Evolutionary conservation across 2,329 filamentous ascomycete species (phyloP), one percentile per base, ranked within the genome.

Genomic region (Dactylellina parvicollis): DNA sequence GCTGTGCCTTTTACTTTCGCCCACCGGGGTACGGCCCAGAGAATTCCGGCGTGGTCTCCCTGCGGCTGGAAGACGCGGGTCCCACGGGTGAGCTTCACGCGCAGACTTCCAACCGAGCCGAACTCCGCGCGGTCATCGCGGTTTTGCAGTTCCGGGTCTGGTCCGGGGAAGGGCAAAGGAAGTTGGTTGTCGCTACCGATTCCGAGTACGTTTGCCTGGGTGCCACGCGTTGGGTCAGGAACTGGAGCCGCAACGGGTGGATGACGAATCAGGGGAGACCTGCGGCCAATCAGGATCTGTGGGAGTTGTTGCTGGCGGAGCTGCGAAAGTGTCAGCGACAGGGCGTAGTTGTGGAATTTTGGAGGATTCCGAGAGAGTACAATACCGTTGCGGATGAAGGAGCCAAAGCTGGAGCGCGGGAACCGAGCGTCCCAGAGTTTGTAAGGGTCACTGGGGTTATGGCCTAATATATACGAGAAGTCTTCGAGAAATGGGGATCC

Each of bases 91-190:
- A 81, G 22, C 14, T 55, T 0, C 64, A 77, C 40, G 54, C 75
- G 5, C 82, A 84, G 69, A 86, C 81, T 18, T 86, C 81, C 79
- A 85, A 86, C 75, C 81, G 85, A 3, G 86, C 86, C 2, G 84
- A 87, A 77, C 81, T 88, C 4, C 85, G 85, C 12, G 85, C 85
- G 4, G 83, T 83, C 3, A 82, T 86, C 49, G 83, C 81, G 3
- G 86, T 83, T 2, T 80, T 87, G 22, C 79, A 82, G 26, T 83
- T 81, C 75, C 79, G 81, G 1, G 7, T 77, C 73, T 86, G 84
- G 85, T n/a, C 12, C 0, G 78, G 76, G 3, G 83, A 85, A 73
- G 81, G 77, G 76, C 82, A 61, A 79, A 80, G 78, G 38, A 78
- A 78, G 1, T 4, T 87, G 1, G 83, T 86, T 36, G 81, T 88